These are phyloP conservation scores for Phaseolus lunatus DNA, from an alignment of 306 rosid genomes.

Conservation along the genomic window DNA sequence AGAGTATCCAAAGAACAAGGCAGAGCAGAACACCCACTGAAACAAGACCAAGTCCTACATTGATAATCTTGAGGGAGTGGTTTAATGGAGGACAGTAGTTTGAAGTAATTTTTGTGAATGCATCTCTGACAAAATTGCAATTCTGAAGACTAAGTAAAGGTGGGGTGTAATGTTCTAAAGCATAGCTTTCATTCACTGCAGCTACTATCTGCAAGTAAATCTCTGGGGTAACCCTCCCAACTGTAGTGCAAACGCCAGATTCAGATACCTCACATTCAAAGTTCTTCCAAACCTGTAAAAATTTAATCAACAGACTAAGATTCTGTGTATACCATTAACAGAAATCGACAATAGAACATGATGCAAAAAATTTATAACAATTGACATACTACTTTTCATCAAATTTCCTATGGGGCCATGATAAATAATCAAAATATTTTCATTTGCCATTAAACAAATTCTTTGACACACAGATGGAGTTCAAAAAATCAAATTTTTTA, in stretches of 20 bases:
- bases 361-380: too few species aligned
- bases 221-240: conserved; percentile 83
- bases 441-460: neutral
- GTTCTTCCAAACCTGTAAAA: conserved; percentile 83
- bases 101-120: conserved; percentile 76
- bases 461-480: neutral
- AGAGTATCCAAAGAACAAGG: conserved; percentile 91
- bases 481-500: conserved; percentile 21
- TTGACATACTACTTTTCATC: too few species aligned
- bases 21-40: conserved; percentile 91
- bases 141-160: conserved; percentile 82
- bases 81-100: conserved; percentile 80
- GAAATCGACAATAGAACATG: too few species aligned
- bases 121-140: conserved; percentile 90
- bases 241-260: conserved; percentile 65
- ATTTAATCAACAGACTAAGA: conserved; percentile 31
- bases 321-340: neutral
- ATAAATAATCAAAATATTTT: too few species aligned
- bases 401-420: too few species aligned
- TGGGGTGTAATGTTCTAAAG: conserved; percentile 90
- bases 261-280: conserved; percentile 73
- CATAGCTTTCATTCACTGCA: conserved; percentile 91
- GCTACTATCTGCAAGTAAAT: conserved; percentile 72
- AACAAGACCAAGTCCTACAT: conserved; percentile 81
- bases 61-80: conserved; percentile 70